Evolutionary conservation across 2,329 filamentous ascomycete genomes (phyloP), one percentile per base, ranked within the genome.

Genomic region (Exophiala sideris): DNA sequence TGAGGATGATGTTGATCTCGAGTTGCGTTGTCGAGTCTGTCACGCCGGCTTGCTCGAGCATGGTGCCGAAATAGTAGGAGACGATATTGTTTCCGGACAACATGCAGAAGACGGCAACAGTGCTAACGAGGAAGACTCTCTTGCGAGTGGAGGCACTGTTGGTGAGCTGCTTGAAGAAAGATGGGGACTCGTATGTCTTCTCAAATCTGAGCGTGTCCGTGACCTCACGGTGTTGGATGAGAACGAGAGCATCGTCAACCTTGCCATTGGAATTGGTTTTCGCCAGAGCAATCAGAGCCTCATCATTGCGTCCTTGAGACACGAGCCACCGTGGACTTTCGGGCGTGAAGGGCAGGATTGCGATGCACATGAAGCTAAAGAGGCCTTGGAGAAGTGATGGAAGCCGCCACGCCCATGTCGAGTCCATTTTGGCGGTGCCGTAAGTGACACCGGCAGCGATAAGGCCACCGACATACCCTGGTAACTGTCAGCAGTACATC

Each of bases 1-100:
- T 79, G 12, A 81, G 66, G 2, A 79, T 72, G 36, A 81, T 72
- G 46, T 80, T 81, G 72, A 70, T 58, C 76, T 66, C 68, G 2
- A 79, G 68, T 54, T 80, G 77, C 2, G 71, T 69, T 4, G 67
- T 69, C 0, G 67, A 61, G 54, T 75, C 65, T 1, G 70, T 75
- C 21, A 80, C 71, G 2, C 77, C 78, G 2, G 76, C 76, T 11
- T 70, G 73, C 47, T 70, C 66, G 0, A 80, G 69, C 64, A 75
- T 73, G 1, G 64, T 59, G 1, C 74, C 73, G 3, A 76, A 68
- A 60, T 74, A 76, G 55, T 71, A 74, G 7, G 57, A 57, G 40
- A 59, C 52, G 39, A 57, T 57, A 40, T 57, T 57, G 45, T 59
- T 59, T 11, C 57, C 57, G n/a, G 50, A 54, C 12, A 57, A 40